Evolutionary conservation across 2,329 filamentous ascomycete species (phyloP), one percentile per base, ranked within the genome.

Genomic region (Elsinoe batatas): DNA sequence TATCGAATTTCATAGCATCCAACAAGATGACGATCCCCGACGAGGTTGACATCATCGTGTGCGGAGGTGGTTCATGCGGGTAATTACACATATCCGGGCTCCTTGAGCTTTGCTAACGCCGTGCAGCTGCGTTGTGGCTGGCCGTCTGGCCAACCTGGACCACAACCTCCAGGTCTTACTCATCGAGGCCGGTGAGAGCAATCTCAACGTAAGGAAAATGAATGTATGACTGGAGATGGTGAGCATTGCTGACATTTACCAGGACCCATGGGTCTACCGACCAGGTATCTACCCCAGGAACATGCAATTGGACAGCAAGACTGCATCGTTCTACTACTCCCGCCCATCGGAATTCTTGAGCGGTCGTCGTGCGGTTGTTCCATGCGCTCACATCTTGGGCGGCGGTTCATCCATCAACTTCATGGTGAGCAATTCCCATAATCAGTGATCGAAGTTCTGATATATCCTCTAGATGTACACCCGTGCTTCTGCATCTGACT

Each of bases 221-320:
- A 12, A 22, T 2, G 13, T 12, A 17, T 35, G 4, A 18, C 13
- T 7, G 11, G 22, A 11, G 10, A 4, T 36, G 5, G 18, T 17
- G 1, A 7, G 26, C 26, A 30, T 7, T 43, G 26, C 36, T 54
- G 37, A 54, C 26, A 13, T 5, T 12, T 11, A 7, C 8, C 17
- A 54, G 51, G 88, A 89, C 67, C 85, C 84, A 69, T 88, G 79
- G 82, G 84, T 89, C 11, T 88, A 79, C 71, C 81, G 85, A 5
- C 85, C 85, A 2, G 85, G 83, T 55, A 85, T 89, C 67, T 89
- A 85, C 70, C 86, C 85, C n/a, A 62, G 58, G 44, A 89, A 89
- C 72, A 88, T 87, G 84, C 83, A 88, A 70, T 68, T 88, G 58
- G 85, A 88, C 76, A 88, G 84, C 62, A 89, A 88, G 76, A 88